Evolutionary conservation across 2,329 filamentous ascomycete species (phyloP).

Genomic region (Alternaria arbusti): DNA sequence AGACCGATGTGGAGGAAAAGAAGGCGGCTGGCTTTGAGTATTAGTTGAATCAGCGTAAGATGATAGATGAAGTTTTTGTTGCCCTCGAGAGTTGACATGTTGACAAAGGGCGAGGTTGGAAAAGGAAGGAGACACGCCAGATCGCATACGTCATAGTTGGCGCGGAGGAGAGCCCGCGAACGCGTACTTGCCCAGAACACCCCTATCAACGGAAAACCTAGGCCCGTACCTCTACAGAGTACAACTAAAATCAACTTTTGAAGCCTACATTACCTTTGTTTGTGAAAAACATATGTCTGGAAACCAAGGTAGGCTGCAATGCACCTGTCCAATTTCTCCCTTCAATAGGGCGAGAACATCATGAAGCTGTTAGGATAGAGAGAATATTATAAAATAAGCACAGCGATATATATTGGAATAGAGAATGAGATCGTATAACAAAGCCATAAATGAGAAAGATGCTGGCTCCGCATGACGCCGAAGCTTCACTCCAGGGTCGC

Average conservation of each 20-base stretch:
- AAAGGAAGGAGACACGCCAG: neutral
- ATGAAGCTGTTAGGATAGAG: neutral
- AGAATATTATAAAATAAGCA: too few relatives aligned
- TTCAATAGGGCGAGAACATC: neutral
- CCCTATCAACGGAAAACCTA: too few relatives aligned
- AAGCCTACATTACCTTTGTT: too few relatives aligned
- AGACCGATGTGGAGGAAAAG: slow-evolving; percentile 61
- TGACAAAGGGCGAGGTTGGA: neutral
- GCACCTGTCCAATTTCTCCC: too few relatives aligned
- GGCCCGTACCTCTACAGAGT: too few relatives aligned
- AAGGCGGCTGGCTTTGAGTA: slow-evolving; percentile 26
- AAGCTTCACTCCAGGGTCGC: neutral
- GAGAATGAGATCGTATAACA: neutral
- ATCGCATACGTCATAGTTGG: neutral
- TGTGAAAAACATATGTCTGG: too few relatives aligned
- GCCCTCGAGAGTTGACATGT: neutral
- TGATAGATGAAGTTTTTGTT: neutral
- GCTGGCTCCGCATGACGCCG: neutral
- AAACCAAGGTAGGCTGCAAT: too few relatives aligned
- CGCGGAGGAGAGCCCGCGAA: neutral
- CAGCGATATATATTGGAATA: neutral
- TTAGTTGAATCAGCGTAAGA: neutral
- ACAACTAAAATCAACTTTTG: too few relatives aligned
- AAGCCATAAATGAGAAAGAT: neutral
- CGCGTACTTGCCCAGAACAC: neutral